A percentile compares a stretch with the other conserved stretches of the same genome.
phyloP scores from a whole-genome alignment of 805 yeast species.

The Metschnikowia lachancei region DNA sequence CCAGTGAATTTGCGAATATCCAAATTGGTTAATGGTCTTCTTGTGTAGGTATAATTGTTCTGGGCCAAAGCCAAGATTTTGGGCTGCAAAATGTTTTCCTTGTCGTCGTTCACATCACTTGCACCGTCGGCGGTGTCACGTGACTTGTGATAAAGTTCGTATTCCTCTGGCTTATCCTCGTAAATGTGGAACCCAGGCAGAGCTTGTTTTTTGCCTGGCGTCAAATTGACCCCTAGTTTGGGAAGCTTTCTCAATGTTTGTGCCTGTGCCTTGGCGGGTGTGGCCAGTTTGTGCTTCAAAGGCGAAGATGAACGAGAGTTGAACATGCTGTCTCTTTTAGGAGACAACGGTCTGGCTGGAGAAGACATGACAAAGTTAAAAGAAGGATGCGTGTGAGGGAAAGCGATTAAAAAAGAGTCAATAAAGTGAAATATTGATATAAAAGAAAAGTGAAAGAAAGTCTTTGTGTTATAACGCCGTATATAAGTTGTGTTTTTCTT shows the following conservation, averaged over 20 bases:
- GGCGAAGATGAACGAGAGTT: constrained; percentile 20
- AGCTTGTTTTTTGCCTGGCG: constrained; percentile 4
- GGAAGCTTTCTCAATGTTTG: constrained; percentile 15
- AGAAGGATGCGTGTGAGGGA: no score
- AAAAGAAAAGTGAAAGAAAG: neutral
- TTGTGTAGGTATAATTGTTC: constrained; percentile 4
- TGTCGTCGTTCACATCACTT: constrained; percentile 29
- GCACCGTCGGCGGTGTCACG: constrained; percentile 1
- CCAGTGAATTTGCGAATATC: constrained; percentile 34
- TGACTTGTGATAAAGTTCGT: constrained; percentile 15
- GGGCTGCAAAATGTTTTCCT: constrained; percentile 42
- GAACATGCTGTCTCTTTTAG: constrained; percentile 16
- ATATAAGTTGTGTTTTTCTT: no score
- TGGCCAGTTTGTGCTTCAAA: constrained; percentile 14
- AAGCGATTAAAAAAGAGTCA: no score
- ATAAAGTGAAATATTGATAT: no score
- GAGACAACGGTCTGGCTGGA: constrained; percentile 18
- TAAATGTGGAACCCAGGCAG: constrained; percentile 17
- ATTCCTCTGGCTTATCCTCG: constrained; percentile 19
- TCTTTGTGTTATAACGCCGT: neutral
- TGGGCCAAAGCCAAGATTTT: constrained; percentile 18
- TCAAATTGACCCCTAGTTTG: constrained; percentile 9
- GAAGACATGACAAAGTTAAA: constrained; percentile 10
- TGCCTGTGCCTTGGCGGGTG: constrained; percentile 15
- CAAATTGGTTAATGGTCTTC: constrained; percentile 31